These are phyloP conservation scores for Apiotrichum veenhuisii DNA, from an alignment of 1,284 basidiomycete species.

Conservation along the genomic window DNA sequence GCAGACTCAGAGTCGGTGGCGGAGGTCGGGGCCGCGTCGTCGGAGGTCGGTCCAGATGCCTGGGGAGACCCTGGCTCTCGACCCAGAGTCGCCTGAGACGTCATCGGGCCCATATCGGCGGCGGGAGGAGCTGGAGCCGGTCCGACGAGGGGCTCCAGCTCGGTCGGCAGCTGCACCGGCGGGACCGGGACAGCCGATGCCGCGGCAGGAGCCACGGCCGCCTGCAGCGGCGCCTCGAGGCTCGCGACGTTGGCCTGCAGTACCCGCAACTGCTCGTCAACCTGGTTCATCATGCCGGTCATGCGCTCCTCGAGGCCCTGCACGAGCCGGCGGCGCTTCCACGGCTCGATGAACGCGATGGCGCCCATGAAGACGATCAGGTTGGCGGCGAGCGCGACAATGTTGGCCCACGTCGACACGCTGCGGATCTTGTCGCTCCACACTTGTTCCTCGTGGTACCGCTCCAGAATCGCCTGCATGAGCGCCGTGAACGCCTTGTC, in stretches of 20 bases:
- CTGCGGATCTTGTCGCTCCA: constrained; percentile 97
- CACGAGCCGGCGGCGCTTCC: constrained; percentile 78
- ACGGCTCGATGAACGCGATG: constrained; percentile 84
- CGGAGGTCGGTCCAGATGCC: too few species aligned
- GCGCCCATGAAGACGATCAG: constrained; percentile 81
- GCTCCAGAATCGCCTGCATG: constrained; percentile 73
- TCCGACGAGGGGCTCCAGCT: too few species aligned
- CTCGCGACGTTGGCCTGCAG: constrained; percentile 20
- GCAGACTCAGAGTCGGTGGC: too few species aligned
- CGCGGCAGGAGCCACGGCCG: background rate
- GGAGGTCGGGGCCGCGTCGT: too few species aligned
- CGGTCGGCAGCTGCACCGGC: background rate
- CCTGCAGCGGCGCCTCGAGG: constrained; percentile 14
- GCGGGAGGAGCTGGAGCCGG: too few species aligned
- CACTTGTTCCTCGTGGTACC: constrained; percentile 94
- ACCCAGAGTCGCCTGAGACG: too few species aligned
- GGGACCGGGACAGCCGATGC: too few species aligned
- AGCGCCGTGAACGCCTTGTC: constrained; percentile 80
- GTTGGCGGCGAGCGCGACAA: constrained; percentile 78
- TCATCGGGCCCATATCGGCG: too few species aligned
- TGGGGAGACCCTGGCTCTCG: too few species aligned
- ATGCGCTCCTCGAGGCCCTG: constrained; percentile 82
- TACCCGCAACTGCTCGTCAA: constrained; percentile 62
- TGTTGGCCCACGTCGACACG: constrained; percentile 81
- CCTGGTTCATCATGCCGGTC: constrained; percentile 60